phyloP scores from a whole-genome alignment of 1,284 basidiomycete species.

The Apiotrichum mycotoxinovorans region DNA sequence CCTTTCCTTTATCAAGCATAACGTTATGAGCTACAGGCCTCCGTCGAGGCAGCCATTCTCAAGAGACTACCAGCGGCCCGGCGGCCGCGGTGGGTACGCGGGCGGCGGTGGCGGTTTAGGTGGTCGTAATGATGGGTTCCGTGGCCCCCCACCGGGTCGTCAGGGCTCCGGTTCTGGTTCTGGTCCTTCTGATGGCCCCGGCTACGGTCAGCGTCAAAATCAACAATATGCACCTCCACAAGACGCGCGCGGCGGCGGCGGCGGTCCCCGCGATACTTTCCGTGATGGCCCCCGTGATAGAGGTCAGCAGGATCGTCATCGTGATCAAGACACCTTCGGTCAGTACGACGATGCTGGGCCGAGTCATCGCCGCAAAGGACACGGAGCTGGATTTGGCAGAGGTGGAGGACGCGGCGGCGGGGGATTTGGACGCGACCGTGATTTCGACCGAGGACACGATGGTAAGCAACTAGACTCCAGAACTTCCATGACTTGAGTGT shows the following conservation, averaged over 20 bases:
- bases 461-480: not conserved
- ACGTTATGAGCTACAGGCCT: not conserved
- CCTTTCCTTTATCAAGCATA: not conserved
- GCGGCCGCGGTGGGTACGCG: not conserved
- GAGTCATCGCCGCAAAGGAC: conserved; percentile 1
- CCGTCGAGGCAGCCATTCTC: not conserved
- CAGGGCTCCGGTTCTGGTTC: not conserved
- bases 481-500: not conserved
- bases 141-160: not conserved
- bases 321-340: conserved; percentile 7
- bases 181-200: not conserved
- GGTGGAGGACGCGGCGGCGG: conserved; percentile 58
- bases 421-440: conserved; percentile 55
- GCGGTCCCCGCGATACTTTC: too few species aligned
- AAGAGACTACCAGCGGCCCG: not conserved
- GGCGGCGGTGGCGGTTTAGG: not conserved
- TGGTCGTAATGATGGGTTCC: not conserved
- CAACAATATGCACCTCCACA: not conserved
- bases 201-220: not conserved
- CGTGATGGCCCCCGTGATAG: not conserved
- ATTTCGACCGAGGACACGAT: conserved; percentile 31
- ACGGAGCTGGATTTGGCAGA: conserved; percentile 31
- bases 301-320: not conserved
- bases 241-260: not conserved
- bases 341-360: conserved; percentile 8